A percentile compares a stretch with the other conserved stretches of the same genome.
phyloP scores from a whole-genome alignment of 139 green algal species.

The Closterium sp. region DNA sequence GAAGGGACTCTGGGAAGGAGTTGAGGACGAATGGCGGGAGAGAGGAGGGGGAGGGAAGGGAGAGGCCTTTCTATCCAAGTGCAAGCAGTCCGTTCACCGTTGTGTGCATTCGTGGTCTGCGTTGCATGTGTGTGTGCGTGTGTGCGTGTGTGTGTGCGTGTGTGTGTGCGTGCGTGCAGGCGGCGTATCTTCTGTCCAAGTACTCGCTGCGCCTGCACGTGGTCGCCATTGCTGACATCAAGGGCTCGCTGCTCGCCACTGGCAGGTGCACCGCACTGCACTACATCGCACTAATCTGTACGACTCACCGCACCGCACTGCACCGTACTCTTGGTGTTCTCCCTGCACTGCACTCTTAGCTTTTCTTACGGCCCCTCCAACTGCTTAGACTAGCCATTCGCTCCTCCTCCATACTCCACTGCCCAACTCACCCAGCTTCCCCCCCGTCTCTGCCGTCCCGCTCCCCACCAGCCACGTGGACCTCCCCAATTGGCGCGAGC shows the following conservation, averaged over 20 bases:
- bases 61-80: too few species aligned
- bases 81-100: too few species aligned
- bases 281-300: not conserved
- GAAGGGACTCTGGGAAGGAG: not conserved
- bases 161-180: not conserved
- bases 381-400: too few species aligned
- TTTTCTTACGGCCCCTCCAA: not conserved
- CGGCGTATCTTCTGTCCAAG: not conserved
- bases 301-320: not conserved
- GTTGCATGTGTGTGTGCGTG: too few species aligned
- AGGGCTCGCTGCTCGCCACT: not conserved
- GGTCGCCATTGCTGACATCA: not conserved
- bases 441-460: too few species aligned
- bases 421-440: not conserved
- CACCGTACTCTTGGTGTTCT: not conserved
- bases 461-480: slow-evolving; percentile 61
- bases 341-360: not conserved
- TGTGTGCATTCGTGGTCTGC: too few species aligned
- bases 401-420: too few species aligned
- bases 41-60: not conserved
- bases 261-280: not conserved
- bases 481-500: slow-evolving; percentile 76
- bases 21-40: not conserved
- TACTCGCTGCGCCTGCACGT: not conserved
- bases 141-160: too few species aligned